phyloP scores from a whole-genome alignment of 163 green algal species.

The Volvox carteri region DNA sequence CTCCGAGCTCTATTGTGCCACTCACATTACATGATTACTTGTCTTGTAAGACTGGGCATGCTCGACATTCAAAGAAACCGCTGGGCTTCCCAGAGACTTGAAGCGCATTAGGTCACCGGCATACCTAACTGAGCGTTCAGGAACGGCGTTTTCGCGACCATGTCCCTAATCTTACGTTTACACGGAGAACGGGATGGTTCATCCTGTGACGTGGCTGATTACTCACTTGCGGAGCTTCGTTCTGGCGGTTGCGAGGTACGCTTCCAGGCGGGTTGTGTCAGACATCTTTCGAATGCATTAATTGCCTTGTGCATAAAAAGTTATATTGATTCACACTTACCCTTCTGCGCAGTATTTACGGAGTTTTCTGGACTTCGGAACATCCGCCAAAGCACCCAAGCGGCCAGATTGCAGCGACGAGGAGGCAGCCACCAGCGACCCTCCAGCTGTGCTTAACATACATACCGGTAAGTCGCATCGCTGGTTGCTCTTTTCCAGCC shows the following conservation, averaged over 20 bases:
- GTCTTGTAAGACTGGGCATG: no score
- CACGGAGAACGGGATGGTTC: slow-evolving; percentile 7
- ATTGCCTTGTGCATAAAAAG: no score
- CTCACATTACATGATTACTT: no score
- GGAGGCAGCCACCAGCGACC: not conserved
- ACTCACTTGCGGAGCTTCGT: slow-evolving; percentile 11
- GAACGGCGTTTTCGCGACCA: not conserved
- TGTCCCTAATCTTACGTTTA: not conserved
- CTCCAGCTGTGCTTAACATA: not conserved
- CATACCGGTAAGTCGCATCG: not conserved
- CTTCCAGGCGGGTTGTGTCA: not conserved
- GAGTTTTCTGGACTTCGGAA: slow-evolving; percentile 27
- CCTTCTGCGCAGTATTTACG: slow-evolving; percentile 35
- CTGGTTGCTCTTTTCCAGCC: no score
- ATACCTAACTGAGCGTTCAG: not conserved
- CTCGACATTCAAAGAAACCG: no score
- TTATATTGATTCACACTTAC: no score
- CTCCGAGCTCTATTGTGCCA: no score
- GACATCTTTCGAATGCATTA: no score
- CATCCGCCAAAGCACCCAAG: not conserved
- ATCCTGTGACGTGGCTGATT: not conserved
- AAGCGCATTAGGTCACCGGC: not conserved
- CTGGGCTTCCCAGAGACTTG: not conserved
- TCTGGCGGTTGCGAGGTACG: slow-evolving; percentile 11
- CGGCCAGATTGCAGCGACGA: not conserved